Conservation (phyloP, 257 asterid genomes). For the Solanum chmielewskii region DNA sequence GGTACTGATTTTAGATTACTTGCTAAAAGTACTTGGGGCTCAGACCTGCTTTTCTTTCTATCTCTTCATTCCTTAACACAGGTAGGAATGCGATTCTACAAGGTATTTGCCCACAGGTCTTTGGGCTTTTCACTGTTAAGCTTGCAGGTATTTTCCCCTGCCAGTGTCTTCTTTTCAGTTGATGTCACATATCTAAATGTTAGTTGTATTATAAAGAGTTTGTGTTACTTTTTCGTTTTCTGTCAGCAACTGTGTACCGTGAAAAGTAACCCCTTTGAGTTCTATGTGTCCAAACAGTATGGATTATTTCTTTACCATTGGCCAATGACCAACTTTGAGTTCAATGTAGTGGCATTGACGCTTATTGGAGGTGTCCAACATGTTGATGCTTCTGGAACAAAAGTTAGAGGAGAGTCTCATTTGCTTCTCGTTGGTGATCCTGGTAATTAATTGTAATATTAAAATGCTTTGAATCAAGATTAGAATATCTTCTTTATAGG, state of each 20-base stretch:
- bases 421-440: constrained; percentile 99
- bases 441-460: constrained; percentile 32
- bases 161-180: neutral
- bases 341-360: constrained; percentile 62
- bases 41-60: neutral
- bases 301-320: neutral
- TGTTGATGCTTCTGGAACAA: constrained; percentile 90
- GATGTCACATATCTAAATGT: neutral
- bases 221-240: neutral
- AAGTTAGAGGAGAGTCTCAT: constrained; percentile 97
- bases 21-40: neutral
- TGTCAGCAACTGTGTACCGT: neutral
- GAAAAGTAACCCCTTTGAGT: neutral
- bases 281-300: neutral
- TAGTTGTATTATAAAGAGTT: neutral
- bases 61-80: constrained; percentile 3
- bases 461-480: neutral
- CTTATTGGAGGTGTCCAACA: constrained; percentile 98
- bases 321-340: neutral
- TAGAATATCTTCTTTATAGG: neutral
- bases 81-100: constrained; percentile 93
- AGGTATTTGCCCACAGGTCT: constrained; percentile 91
- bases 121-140: constrained; percentile 96
- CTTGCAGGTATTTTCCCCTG: constrained; percentile 62
- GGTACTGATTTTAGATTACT: neutral